Percentiles rank a stretch among this genome's conserved stretches.
Evolutionary conservation across 208 protist species (phyloP).

Genomic region (Trichomonas vaginalis): DNA sequence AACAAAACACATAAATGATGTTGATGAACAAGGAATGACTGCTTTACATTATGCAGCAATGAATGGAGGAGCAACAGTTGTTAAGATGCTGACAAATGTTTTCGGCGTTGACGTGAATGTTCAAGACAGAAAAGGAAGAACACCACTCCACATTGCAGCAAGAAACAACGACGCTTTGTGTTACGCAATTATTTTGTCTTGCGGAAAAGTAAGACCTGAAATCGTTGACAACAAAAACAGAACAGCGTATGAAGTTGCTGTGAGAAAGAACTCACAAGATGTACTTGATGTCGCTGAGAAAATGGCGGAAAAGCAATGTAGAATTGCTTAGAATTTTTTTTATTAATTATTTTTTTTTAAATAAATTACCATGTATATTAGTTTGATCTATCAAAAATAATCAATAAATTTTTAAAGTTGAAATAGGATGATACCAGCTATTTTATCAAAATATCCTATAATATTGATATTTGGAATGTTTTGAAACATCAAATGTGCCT

Average conservation of each 20-base stretch:
- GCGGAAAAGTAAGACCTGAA: not conserved
- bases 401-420: too few relatives aligned
- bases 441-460: too few relatives aligned
- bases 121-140: not conserved
- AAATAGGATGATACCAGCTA: too few relatives aligned
- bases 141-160: not conserved
- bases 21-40: not conserved
- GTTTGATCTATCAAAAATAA: too few relatives aligned
- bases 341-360: too few relatives aligned
- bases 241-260: not conserved
- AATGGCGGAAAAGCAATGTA: not conserved
- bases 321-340: not conserved
- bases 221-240: not conserved
- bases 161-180: not conserved
- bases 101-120: not conserved
- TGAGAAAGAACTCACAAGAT: not conserved
- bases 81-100: not conserved
- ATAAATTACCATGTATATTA: too few relatives aligned
- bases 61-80: not conserved
- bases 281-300: not conserved
- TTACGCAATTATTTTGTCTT: not conserved
- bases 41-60: not conserved
- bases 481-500: too few relatives aligned
- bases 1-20: not conserved
- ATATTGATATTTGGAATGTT: too few relatives aligned